Evolutionary conservation across 2,329 filamentous ascomycete genomes (phyloP), one percentile per base, ranked within the genome.

Genomic region (Metarhizium guizhouense): DNA sequence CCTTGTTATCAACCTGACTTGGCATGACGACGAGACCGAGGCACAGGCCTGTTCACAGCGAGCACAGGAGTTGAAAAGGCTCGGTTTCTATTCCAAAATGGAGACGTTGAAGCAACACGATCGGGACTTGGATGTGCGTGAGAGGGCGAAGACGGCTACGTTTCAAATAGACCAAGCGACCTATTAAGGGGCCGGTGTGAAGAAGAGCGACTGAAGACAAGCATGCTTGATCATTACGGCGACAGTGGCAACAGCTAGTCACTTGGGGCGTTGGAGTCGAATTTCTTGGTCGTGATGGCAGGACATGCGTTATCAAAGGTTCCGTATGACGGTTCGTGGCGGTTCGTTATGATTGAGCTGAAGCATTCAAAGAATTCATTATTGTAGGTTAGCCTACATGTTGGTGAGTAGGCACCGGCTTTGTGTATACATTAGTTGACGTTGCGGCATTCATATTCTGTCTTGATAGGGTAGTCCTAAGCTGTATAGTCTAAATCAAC

Each of bases 1-100:
- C 80, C 78, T 95, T 47, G 79, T 95, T 48, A 88, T 86, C 67
- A 96, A 96, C 67, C 79, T 99, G 47, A 88, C 89, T 0, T 95
- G 87, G 77, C 79, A 86, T 59, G 92, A 96, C 59, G 86, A 93
- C 63, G 77, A 81, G 6, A 77, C 72, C 34, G 91, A 96, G 62
- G 74, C 77, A 20, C 74, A 77, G 25, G 82, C 81, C 10, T 89
- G 87, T 59, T 76, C 80, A 34, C 79, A 85, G 62, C 80, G 94
- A 53, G 86, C 85, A 0, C 68, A 73, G 13, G 85, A 88, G 66
- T 76, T 99, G 48, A 81, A 83, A 66, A 81, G 81, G 54, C 70
- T 94, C 30, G 90, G 90, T 0, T 87, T 92, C 60, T 74, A 86
- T 54, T 76, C 80, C 36, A 86, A 83, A 62, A 76, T 93, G 60